A percentile compares a stretch with the other conserved stretches of the same genome.
phyloP scores from a whole-genome alignment of 2,329 filamentous ascomycete species.

The Hymenoscyphus albidus region DNA sequence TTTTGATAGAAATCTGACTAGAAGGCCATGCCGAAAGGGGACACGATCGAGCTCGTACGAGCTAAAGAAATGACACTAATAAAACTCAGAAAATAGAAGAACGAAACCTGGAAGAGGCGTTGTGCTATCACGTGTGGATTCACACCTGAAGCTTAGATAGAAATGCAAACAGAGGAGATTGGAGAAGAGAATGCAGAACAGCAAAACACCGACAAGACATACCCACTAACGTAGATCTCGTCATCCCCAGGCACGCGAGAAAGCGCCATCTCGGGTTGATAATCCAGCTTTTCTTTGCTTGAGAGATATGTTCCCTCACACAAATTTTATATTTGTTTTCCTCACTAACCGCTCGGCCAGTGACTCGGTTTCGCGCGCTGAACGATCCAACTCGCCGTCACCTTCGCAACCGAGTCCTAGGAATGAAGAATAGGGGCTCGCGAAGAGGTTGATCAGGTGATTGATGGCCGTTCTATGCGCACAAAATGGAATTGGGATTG shows the following conservation, averaged over 20 bases:
- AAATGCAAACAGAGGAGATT: no score
- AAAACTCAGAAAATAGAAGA: neutral
- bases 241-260: slow-evolving; percentile 65
- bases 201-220: slow-evolving; percentile 34
- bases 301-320: neutral
- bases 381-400: neutral
- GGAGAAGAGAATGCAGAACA: slow-evolving; percentile 8
- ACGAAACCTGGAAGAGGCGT: neutral
- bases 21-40: neutral
- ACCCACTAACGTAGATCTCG: slow-evolving; percentile 79
- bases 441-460: slow-evolving; percentile 4
- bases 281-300: slow-evolving; percentile 23
- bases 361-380: neutral
- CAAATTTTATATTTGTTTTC: neutral
- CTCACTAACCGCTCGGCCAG: slow-evolving; percentile 1
- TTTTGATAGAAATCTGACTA: no score
- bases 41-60: neutral
- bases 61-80: neutral
- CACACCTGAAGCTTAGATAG: neutral
- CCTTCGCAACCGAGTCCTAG: neutral
- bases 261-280: slow-evolving; percentile 49
- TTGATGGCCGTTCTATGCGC: neutral
- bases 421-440: neutral
- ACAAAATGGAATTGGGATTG: neutral
- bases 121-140: slow-evolving; percentile 9